Evolutionary conservation across 2,329 filamentous ascomycete genomes (phyloP).

Genomic region (Capronia epimyces): DNA sequence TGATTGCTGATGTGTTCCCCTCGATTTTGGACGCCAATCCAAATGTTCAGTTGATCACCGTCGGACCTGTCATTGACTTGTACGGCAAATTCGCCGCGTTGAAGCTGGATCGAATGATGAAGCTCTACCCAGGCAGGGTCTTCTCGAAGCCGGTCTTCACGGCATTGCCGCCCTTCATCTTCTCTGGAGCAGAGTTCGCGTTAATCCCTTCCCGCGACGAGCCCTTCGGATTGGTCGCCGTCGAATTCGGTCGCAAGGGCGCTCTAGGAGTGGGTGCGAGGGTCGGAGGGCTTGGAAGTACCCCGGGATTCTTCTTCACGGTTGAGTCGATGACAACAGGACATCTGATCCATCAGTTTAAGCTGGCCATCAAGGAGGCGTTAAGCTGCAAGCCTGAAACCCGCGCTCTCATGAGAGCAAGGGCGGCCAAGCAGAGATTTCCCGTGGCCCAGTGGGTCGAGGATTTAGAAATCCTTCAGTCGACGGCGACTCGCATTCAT

Average conservation of each 20-base stretch:
- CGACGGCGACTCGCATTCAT: constrained; percentile 55
- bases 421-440: constrained; percentile 61
- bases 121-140: constrained; percentile 59
- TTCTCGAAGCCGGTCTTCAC: constrained; percentile 66
- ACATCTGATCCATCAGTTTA: constrained; percentile 61
- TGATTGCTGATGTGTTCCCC: constrained; percentile 64
- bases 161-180: constrained; percentile 60
- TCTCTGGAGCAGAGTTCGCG: constrained; percentile 63
- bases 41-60: constrained; percentile 57
- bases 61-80: constrained; percentile 62
- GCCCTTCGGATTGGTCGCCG: constrained; percentile 63
- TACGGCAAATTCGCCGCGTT: constrained; percentile 63
- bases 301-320: constrained; percentile 60
- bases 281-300: constrained; percentile 63
- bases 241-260: constrained; percentile 64
- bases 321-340: constrained; percentile 60
- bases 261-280: constrained; percentile 61
- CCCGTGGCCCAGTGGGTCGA: constrained; percentile 63
- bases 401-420: constrained; percentile 58
- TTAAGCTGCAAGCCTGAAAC: constrained; percentile 53
- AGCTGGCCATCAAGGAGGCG: constrained; percentile 57
- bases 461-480: constrained; percentile 58
- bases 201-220: constrained; percentile 64
- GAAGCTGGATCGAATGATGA: constrained; percentile 60
- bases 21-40: constrained; percentile 56